phyloP scores from a whole-genome alignment of 768 basidiomycete species.

The Gautieria morchelliformis region DNA sequence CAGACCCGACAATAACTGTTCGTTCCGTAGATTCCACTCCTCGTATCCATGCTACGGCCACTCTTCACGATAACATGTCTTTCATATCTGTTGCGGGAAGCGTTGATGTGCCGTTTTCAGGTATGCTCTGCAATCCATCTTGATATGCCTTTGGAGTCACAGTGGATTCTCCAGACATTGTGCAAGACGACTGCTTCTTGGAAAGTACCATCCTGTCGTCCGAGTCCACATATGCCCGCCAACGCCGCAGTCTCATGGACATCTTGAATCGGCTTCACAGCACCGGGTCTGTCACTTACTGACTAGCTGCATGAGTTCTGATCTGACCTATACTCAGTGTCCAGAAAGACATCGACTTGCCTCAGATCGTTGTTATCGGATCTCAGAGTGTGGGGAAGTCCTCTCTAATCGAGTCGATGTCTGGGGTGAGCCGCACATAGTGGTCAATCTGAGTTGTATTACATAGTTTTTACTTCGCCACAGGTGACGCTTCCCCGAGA shows the following conservation, averaged over 20 bases:
- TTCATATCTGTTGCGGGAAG: not conserved
- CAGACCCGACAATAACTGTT: not conserved
- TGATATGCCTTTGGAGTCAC: not conserved
- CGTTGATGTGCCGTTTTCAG: not conserved
- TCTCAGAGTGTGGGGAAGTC: conserved; percentile 69
- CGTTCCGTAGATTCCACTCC: not conserved
- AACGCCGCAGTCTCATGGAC: conserved; percentile 44
- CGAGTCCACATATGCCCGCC: conserved; percentile 4
- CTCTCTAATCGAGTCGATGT: conserved; percentile 69
- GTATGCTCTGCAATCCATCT: not conserved
- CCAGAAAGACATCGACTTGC: conserved; percentile 60
- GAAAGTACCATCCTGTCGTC: conserved; percentile 1
- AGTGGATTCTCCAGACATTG: not conserved
- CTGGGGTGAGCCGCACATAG: conserved; percentile 15
- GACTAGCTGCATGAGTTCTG: too few relatives aligned
- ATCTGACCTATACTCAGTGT: conserved; percentile 31
- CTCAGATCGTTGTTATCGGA: conserved; percentile 65
- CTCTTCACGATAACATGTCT: not conserved
- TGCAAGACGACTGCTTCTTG: not conserved
- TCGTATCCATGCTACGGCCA: not conserved
- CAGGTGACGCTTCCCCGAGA: conserved; percentile 62
- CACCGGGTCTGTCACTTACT: conserved; percentile 39
- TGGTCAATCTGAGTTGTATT: not conserved
- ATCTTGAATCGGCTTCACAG: conserved; percentile 49
- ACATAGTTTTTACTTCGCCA: not conserved